These are phyloP conservation scores for Linnemannia elongata DNA, from an alignment of 192 early-diverging fungal species.

Conservation along the genomic window DNA sequence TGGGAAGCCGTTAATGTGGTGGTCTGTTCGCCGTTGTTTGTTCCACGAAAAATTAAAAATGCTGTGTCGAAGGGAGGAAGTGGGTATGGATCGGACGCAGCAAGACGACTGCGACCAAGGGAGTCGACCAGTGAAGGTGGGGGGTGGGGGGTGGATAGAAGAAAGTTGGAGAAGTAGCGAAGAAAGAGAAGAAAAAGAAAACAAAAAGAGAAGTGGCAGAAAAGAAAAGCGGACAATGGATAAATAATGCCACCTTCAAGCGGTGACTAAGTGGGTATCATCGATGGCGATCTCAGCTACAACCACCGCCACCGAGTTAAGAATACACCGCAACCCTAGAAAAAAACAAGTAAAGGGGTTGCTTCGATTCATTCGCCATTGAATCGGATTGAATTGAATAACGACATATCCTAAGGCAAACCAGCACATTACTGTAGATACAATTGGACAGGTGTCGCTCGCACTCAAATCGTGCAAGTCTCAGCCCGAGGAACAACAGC, in stretches of 20 bases:
- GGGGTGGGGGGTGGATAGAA: background rate
- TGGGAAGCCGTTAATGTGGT: constrained; percentile 2
- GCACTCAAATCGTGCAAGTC: background rate
- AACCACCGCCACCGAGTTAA: constrained; percentile 10
- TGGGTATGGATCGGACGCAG: constrained; percentile 5
- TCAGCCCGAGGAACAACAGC: background rate
- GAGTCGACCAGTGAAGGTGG: background rate
- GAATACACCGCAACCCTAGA: background rate
- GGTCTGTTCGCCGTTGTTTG: constrained; percentile 48
- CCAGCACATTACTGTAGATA: background rate
- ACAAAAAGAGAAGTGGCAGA: background rate
- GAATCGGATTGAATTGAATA: background rate
- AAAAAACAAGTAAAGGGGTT: background rate
- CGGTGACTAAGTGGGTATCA: background rate
- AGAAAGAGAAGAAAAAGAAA: constrained; percentile 1
- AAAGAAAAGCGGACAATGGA: background rate
- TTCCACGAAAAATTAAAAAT: constrained; percentile 27
- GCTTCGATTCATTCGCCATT: background rate
- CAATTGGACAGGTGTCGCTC: background rate
- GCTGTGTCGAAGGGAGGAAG: background rate
- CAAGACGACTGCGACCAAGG: constrained; percentile 16
- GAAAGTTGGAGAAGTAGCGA: constrained; percentile 2
- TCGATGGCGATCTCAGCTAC: constrained; percentile 24
- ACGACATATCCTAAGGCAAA: background rate
- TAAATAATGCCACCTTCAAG: background rate